Conservation (phyloP, 2,329 filamentous ascomycete genomes). For the Alternaria hordeiaustralica region DNA sequence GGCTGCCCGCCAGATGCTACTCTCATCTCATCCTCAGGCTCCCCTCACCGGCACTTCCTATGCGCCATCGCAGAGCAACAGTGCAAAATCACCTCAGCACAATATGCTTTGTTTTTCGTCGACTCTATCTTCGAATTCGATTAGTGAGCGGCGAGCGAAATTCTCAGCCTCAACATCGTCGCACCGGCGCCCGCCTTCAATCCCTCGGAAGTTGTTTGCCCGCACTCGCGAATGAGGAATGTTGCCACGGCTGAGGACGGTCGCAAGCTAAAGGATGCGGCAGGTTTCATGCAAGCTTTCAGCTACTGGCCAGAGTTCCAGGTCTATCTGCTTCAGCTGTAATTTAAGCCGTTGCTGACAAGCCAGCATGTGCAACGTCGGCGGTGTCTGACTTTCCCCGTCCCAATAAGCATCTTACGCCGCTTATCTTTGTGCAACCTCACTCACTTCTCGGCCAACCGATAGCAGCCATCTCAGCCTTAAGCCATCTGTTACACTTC, state of each 20-base stretch:
- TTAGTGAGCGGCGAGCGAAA: not conserved
- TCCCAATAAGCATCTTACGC: not conserved
- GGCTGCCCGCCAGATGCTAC: not conserved
- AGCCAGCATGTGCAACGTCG: not conserved
- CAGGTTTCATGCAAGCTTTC: not conserved
- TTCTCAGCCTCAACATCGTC: not conserved
- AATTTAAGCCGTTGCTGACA: not conserved
- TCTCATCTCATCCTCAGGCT: not conserved
- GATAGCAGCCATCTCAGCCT: not conserved
- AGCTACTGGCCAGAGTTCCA: not conserved
- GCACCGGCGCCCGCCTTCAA: not conserved
- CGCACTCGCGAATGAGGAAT: not conserved
- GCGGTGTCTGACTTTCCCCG: not conserved
- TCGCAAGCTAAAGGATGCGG: not conserved
- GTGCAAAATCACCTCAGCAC: not conserved
- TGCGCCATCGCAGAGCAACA: not conserved
- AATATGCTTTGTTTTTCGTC: not conserved
- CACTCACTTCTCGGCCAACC: not conserved
- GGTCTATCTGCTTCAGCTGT: not conserved
- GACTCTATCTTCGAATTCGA: not conserved
- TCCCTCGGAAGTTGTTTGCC: not conserved
- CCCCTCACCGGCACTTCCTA: not conserved
- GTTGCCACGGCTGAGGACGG: not conserved
- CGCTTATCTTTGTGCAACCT: not conserved
- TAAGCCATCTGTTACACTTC: not conserved